phyloP scores from a whole-genome alignment of 2,329 filamentous ascomycete species.

The Talaromyces amestolkiae region DNA sequence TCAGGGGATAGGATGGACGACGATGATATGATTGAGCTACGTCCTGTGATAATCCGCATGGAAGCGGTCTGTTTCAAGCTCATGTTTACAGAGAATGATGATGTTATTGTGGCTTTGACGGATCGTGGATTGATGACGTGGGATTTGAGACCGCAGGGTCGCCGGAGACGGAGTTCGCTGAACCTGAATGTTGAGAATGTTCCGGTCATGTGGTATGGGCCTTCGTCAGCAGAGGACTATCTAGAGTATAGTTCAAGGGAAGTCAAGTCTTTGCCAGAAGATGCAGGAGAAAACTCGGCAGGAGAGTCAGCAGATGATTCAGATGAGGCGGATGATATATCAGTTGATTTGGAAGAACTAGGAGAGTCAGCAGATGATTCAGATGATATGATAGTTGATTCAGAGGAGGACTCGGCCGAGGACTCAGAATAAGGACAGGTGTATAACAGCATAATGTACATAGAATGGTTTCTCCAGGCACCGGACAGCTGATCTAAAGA shows the following conservation, averaged over 20 bases:
- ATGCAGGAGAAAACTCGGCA: background rate
- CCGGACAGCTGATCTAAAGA: background rate
- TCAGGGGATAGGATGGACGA: conserved; percentile 16
- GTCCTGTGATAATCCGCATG: conserved; percentile 33
- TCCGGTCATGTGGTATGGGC: background rate
- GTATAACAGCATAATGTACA: conserved; percentile 12
- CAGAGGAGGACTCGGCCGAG: background rate
- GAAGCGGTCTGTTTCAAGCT: conserved; percentile 41
- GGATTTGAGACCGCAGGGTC: conserved; percentile 33
- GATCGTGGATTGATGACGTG: conserved; percentile 43
- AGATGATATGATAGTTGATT: conserved; percentile 4
- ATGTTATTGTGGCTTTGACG: conserved; percentile 42
- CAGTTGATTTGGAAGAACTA: background rate
- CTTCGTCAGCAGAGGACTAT: background rate
- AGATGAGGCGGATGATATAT: background rate
- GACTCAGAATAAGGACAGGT: background rate
- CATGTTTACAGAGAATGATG: conserved; percentile 34
- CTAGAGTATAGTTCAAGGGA: background rate
- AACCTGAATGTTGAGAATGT: conserved; percentile 7
- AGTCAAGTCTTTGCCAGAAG: background rate
- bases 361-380: background rate
- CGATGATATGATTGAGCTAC: conserved; percentile 30
- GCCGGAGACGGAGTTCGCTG: conserved; percentile 23
- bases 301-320: background rate
- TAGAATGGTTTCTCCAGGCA: background rate